A percentile compares a stretch with the other conserved stretches of the same genome.
These are phyloP conservation scores for Nephelium lappaceum DNA, from an alignment of 345 rosid species.

Conservation along the genomic window DNA sequence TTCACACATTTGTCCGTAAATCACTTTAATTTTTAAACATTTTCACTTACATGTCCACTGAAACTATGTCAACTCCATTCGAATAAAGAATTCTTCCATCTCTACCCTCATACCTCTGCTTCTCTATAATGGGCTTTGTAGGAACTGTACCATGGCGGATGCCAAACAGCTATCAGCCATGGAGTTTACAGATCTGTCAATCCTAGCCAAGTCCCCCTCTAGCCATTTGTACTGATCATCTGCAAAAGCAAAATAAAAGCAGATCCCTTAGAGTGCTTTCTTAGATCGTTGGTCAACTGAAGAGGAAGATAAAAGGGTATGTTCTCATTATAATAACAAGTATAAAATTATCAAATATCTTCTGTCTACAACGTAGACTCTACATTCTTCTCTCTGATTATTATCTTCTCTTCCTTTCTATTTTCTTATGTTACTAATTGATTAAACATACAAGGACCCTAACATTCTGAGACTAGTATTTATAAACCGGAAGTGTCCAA, in stretches of 20 bases:
- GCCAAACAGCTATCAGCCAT: slow-evolving; percentile 90
- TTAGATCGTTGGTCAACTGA: slow-evolving; percentile 2
- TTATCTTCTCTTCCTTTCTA: too few species aligned
- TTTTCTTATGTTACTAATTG: too few species aligned
- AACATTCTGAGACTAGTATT: too few species aligned
- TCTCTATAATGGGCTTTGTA: slow-evolving; percentile 83
- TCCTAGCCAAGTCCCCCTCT: slow-evolving; percentile 62
- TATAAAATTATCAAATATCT: too few species aligned
- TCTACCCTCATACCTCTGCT: slow-evolving; percentile 81
- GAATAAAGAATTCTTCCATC: slow-evolving; percentile 77
- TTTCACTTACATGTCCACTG: slow-evolving; percentile 69
- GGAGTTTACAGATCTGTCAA: slow-evolving; percentile 77
- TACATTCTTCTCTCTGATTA: too few species aligned
- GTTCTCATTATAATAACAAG: too few species aligned
- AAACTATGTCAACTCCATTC: slow-evolving; percentile 70
- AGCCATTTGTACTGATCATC: slow-evolving; percentile 87
- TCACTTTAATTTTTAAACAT: neutral
- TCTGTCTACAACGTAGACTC: too few species aligned
- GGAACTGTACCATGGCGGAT: slow-evolving; percentile 87
- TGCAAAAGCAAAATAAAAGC: slow-evolving; percentile 29
- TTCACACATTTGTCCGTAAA: neutral
- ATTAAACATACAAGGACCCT: too few species aligned
- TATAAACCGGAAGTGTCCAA: neutral
- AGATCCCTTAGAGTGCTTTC: neutral
- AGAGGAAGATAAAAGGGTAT: neutral